Evolutionary conservation across 2,329 filamentous ascomycete species (phyloP), one percentile per base, ranked within the genome.

Genomic region (Diaporthe velutina): DNA sequence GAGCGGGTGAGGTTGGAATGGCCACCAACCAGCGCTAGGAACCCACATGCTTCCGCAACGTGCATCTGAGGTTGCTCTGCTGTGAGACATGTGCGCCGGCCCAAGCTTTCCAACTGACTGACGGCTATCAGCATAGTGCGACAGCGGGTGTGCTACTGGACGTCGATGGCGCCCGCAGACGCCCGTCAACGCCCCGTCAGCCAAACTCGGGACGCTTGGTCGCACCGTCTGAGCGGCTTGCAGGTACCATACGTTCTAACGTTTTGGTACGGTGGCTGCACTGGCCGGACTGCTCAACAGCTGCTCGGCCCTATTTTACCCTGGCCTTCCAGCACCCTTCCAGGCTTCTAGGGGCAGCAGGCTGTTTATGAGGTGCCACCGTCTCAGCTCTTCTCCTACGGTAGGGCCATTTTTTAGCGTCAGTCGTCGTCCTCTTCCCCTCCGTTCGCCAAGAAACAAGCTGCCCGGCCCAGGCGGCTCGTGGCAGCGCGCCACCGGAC

Each of bases 61-160:
- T 60, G n/a, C 38, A 30, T 28, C 13, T 30, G 7, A n/a, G 60
- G 40, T 45, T 48, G 58, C 28, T 2, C 60, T 48, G 40, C 42
- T 6, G 61, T 52, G 45, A 52, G 42, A 52, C 61, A 67, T 50
- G 25, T 40, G 40, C 40, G 60, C 60, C 45, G 45, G 22, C 45
- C 12, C 12, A 67, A 25, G 30, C 61, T 50, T 38, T 28, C 19
- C 25, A 48, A 33, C 40, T 61, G 58, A 48, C 61, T 68, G 17
- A 35, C 42, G 61, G 61, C 30, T 38, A 67, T 67, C 61, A 67
- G n/a, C 61, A 67, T 68, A 33, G 64, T 54, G 64, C n/a, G 48
- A 68, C 64, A 52, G 33, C 61, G 61, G 61, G 61, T 67, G 61
- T 52, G 61, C 61, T 67, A 67, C 61, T 38, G 42, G 42, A 25